phyloP scores from a whole-genome alignment of 2,329 filamentous ascomycete species.

The Penicillium occitanis region DNA sequence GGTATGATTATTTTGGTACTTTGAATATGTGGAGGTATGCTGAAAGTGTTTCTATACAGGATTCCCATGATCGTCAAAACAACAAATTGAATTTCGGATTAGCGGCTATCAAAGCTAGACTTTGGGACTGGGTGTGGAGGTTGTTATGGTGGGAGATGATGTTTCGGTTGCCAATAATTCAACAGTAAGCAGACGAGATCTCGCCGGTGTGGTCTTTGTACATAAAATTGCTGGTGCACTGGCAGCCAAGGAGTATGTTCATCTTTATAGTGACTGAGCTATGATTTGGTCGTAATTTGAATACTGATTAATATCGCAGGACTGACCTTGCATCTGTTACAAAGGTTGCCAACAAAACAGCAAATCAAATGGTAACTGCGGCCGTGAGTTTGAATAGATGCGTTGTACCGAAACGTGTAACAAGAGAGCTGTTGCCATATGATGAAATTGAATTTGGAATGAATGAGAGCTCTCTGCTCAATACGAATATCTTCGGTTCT shows the following conservation, averaged over 20 bases:
- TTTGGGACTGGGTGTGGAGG: neutral
- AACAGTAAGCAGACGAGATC: neutral
- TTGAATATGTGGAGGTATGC: neutral
- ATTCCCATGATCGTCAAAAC: constrained; percentile 15
- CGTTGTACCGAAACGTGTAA: no score
- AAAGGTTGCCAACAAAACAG: no score
- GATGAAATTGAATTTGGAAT: no score
- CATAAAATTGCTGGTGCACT: neutral
- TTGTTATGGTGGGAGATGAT: neutral
- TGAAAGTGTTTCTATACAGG: neutral
- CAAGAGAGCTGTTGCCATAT: no score
- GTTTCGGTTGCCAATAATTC: neutral
- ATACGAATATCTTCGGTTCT: no score
- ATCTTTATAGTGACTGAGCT: no score
- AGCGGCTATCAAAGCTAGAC: constrained; percentile 3
- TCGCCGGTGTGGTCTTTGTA: neutral
- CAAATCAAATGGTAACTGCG: no score
- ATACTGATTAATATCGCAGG: no score
- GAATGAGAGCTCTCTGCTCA: no score
- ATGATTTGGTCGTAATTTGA: no score
- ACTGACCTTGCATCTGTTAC: no score
- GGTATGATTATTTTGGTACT: neutral
- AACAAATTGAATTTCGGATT: constrained; percentile 18
- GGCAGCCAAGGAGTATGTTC: neutral
- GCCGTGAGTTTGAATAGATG: no score